Conservation (phyloP, 768 basidiomycete genomes). For the Suillus variegatus region DNA sequence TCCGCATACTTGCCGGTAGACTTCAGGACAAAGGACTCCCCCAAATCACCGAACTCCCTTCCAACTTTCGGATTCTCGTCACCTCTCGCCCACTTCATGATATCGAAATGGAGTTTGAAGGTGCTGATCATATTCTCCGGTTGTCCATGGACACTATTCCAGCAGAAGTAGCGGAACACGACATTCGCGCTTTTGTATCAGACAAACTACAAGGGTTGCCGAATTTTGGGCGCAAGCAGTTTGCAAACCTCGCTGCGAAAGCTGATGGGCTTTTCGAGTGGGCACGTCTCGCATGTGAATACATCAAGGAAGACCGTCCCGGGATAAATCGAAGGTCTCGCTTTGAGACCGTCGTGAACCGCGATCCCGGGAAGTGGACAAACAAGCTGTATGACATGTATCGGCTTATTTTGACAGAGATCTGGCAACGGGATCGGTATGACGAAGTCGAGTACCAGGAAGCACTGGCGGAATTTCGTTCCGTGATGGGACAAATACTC, state of each 20-base stretch:
- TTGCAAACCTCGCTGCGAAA: not conserved
- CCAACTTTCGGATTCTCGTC: constrained; percentile 10
- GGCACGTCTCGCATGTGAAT: constrained; percentile 11
- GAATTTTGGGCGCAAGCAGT: not conserved
- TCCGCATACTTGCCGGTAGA: constrained; percentile 16
- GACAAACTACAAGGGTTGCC: not conserved
- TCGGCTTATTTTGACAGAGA: not conserved
- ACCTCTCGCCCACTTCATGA: constrained; percentile 11
- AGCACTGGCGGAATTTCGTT: not conserved
- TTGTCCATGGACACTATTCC: not conserved
- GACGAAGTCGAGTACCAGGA: not conserved
- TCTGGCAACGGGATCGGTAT: not conserved
- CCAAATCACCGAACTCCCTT: constrained; percentile 4
- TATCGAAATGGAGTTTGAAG: not conserved
- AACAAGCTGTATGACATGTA: constrained; percentile 2
- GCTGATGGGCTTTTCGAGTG: constrained; percentile 9
- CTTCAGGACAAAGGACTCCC: not conserved
- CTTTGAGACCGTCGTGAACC: not conserved
- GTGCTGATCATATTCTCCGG: not conserved
- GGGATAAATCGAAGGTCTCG: not conserved
- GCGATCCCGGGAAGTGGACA: not conserved
- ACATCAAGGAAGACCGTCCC: not conserved
- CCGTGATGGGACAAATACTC: constrained; percentile 8
- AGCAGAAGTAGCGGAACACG: not conserved
- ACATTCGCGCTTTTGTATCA: not conserved